A percentile compares a stretch with the other conserved stretches of the same genome.
phyloP scores from a whole-genome alignment of 306 rosid species.

The Begonia loranthoides region DNA sequence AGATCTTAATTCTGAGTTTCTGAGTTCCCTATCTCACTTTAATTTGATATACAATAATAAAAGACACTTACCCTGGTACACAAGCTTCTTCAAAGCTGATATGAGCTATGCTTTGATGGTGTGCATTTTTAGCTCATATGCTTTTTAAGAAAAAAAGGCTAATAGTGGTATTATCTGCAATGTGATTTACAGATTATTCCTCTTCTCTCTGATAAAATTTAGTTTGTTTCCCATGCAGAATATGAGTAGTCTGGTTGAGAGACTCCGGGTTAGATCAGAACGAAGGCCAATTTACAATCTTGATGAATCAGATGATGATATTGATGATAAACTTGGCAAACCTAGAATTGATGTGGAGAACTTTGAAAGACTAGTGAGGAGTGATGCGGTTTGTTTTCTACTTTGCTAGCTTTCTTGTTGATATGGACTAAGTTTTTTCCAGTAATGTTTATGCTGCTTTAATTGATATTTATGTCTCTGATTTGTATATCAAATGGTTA shows the following conservation, averaged over 20 bases:
- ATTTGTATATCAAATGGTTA: too few species aligned
- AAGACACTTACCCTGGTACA: too few species aligned
- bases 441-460: too few species aligned
- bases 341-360: slow-evolving; percentile 41
- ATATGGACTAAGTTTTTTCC: too few species aligned
- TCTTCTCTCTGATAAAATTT: background rate
- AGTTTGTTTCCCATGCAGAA: slow-evolving; percentile 20
- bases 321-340: slow-evolving; percentile 48
- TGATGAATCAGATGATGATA: slow-evolving; percentile 90
- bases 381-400: slow-evolving; percentile 50
- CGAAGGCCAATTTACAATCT: slow-evolving; percentile 78
- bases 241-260: slow-evolving; percentile 98
- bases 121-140: too few species aligned
- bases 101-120: too few species aligned
- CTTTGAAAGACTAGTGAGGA: slow-evolving; percentile 67
- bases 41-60: too few species aligned
- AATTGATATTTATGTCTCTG: too few species aligned
- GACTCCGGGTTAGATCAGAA: slow-evolving; percentile 94
- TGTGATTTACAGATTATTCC: background rate
- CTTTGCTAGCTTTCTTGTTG: background rate
- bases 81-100: too few species aligned
- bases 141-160: too few species aligned
- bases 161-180: too few species aligned
- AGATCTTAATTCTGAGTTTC: background rate
- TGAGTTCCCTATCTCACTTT: too few species aligned